A percentile compares a stretch with the other conserved stretches of the same genome.
These are phyloP conservation scores for Biscogniauxia marginata DNA, from an alignment of 2,329 filamentous ascomycete species.

Conservation along the genomic window DNA sequence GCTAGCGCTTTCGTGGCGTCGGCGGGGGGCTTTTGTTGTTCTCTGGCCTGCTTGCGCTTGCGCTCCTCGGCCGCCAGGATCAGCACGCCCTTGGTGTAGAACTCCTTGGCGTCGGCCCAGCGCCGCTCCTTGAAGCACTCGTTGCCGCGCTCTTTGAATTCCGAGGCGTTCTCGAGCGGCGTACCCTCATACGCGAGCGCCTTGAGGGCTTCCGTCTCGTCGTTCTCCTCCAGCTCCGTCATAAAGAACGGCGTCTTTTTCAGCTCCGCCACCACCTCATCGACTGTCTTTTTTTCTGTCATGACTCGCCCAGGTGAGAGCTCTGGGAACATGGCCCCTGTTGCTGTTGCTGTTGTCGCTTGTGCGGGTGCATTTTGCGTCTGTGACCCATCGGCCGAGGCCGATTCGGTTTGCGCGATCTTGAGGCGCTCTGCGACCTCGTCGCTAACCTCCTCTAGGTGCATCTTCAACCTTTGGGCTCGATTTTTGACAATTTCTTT, in stretches of 20 bases:
- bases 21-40: slow-evolving; percentile 21
- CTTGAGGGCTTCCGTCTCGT: slow-evolving; percentile 80
- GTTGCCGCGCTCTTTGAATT: slow-evolving; percentile 91
- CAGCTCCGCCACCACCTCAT: slow-evolving; percentile 56
- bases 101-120: slow-evolving; percentile 84
- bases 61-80: slow-evolving; percentile 66
- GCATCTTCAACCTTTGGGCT: slow-evolving; percentile 25
- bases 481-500: neutral
- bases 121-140: slow-evolving; percentile 73
- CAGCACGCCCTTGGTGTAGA: slow-evolving; percentile 82
- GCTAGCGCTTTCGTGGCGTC: neutral
- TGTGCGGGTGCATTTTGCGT: slow-evolving; percentile 11
- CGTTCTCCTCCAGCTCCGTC: slow-evolving; percentile 86
- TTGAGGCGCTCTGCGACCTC: slow-evolving; percentile 35
- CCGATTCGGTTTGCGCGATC: slow-evolving; percentile 24
- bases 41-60: slow-evolving; percentile 42
- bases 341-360: slow-evolving; percentile 7
- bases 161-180: slow-evolving; percentile 73
- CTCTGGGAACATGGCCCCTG: slow-evolving; percentile 34
- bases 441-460: slow-evolving; percentile 44
- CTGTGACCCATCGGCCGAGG: neutral
- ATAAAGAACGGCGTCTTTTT: slow-evolving; percentile 83
- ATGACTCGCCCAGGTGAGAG: slow-evolving; percentile 46
- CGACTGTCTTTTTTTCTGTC: slow-evolving; percentile 46
- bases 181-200: slow-evolving; percentile 93